Evolutionary conservation across 1,284 basidiomycete species (phyloP).

Genomic region (Pseudozyma hubeiensis): DNA sequence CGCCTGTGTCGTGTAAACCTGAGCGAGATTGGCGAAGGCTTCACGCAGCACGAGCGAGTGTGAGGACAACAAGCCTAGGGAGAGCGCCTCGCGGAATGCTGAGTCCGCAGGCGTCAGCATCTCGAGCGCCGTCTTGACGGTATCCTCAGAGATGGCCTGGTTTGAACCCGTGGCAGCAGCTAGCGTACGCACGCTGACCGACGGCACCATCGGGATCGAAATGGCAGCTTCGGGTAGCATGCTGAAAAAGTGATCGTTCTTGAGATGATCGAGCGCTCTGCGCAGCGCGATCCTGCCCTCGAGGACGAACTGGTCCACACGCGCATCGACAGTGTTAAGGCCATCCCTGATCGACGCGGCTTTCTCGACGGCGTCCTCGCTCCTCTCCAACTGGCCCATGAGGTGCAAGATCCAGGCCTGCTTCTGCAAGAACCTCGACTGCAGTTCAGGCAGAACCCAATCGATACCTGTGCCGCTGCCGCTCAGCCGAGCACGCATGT

Average conservation of each 20-base stretch:
- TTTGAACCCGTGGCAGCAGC: slow-evolving; percentile 17
- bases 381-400: slow-evolving; percentile 25
- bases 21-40: slow-evolving; percentile 46
- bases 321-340: slow-evolving; percentile 16
- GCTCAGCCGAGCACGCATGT: slow-evolving; percentile 23
- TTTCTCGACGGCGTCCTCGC: slow-evolving; percentile 42
- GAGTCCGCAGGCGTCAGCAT: slow-evolving; percentile 41
- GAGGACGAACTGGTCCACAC: slow-evolving; percentile 41
- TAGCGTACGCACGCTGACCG: slow-evolving; percentile 38
- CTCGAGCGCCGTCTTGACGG: slow-evolving; percentile 39
- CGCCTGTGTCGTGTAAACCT: slow-evolving; percentile 46
- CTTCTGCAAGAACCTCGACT: slow-evolving; percentile 45
- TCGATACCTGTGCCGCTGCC: slow-evolving; percentile 18
- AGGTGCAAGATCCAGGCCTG: slow-evolving; percentile 57
- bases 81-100: slow-evolving; percentile 47
- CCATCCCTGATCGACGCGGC: slow-evolving; percentile 42
- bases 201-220: slow-evolving; percentile 56
- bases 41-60: slow-evolving; percentile 45
- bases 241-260: slow-evolving; percentile 56
- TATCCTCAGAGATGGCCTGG: slow-evolving; percentile 41
- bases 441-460: slow-evolving; percentile 46
- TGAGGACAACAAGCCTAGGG: slow-evolving; percentile 29
- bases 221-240: slow-evolving; percentile 62
- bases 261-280: slow-evolving; percentile 45
- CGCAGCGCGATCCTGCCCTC: slow-evolving; percentile 49